Conservation (phyloP, 805 yeast genomes). For the Wickerhamomyces queroliae region DNA sequence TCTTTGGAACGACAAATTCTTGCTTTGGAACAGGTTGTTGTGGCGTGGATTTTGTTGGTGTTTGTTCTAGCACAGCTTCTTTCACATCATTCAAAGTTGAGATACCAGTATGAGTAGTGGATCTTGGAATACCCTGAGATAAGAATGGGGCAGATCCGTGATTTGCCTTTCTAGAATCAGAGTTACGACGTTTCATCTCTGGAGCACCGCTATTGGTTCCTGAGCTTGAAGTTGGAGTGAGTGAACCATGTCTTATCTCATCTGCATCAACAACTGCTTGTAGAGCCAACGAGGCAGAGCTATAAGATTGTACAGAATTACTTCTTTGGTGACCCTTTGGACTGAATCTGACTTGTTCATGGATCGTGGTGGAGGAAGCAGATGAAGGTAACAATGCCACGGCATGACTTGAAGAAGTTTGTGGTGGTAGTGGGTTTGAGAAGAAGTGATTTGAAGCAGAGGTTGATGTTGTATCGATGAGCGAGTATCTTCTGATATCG, state of each 20-base stretch:
- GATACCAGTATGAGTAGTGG: conserved; percentile 29
- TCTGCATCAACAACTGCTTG: conserved; percentile 73
- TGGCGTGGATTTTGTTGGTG: conserved; percentile 12
- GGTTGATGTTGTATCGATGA: conserved; percentile 37
- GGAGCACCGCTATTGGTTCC: conserved; percentile 13
- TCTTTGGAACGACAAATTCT: conserved; percentile 18
- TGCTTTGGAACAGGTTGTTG: not conserved
- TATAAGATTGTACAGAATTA: conserved; percentile 32
- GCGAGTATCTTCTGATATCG: conserved; percentile 32
- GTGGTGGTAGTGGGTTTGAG: conserved; percentile 60
- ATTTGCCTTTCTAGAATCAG: conserved; percentile 8
- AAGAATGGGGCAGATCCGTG: conserved; percentile 12
- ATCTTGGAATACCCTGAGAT: conserved; percentile 25
- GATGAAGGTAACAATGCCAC: conserved; percentile 41
- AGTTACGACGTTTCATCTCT: conserved; percentile 7
- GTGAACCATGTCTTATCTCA: conserved; percentile 20
- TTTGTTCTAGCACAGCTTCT: conserved; percentile 17
- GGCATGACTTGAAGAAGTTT: conserved; percentile 60
- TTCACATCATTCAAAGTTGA: conserved; percentile 8
- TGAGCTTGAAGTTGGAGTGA: conserved; percentile 12
- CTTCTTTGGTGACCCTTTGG: conserved; percentile 29
- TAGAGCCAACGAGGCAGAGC: conserved; percentile 61
- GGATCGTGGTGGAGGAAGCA: conserved; percentile 25
- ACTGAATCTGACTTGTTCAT: conserved; percentile 14
- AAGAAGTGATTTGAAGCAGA: conserved; percentile 28